Percentiles rank a stretch among this genome's conserved stretches.
Evolutionary conservation across 495 filamentous ascomycete species (phyloP).

Genomic region (Trichoderma orchidacearum): DNA sequence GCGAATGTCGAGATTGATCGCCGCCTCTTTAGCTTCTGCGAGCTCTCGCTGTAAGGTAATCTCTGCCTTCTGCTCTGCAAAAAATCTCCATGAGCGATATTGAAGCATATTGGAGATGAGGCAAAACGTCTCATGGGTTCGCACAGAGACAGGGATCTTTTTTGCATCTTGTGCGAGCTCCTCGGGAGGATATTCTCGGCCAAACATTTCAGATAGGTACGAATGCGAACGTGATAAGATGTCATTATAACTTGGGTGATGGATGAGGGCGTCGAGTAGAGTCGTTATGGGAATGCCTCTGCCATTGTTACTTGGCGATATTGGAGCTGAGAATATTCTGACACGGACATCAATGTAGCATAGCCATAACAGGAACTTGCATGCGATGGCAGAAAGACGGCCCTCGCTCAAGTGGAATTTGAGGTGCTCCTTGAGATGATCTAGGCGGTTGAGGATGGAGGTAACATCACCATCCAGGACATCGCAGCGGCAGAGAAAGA

Average conservation of each 20-base stretch:
- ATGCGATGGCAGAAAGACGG: conserved; percentile 8
- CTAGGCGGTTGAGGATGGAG: conserved; percentile 2
- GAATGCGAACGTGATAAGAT: conserved; percentile 8
- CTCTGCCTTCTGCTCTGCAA: neutral
- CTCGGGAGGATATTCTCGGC: conserved; percentile 7
- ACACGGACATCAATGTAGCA: conserved; percentile 12
- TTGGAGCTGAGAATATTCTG: conserved; percentile 6
- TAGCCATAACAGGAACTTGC: conserved; percentile 10
- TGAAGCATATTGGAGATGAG: conserved; percentile 8
- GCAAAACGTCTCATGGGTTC: conserved; percentile 11
- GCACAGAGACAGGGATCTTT: conserved; percentile 7
- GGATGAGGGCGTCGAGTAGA: conserved; percentile 7
- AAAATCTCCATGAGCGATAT: conserved; percentile 5
- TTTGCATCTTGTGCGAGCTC: conserved; percentile 8
- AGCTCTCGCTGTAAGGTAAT: conserved; percentile 1
- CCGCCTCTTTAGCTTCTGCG: conserved; percentile 1
- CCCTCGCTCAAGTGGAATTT: conserved; percentile 2
- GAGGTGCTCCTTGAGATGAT: conserved; percentile 7
- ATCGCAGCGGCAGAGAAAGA: conserved; percentile 12
- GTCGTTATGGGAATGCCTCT: neutral
- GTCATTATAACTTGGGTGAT: conserved; percentile 4
- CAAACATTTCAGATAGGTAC: conserved; percentile 9
- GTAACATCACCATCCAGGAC: conserved; percentile 4
- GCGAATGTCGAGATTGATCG: conserved; percentile 8
- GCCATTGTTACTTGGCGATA: neutral